Evolutionary conservation across 2,329 filamentous ascomycete species (phyloP).

Genomic region (Thelonectria olida): DNA sequence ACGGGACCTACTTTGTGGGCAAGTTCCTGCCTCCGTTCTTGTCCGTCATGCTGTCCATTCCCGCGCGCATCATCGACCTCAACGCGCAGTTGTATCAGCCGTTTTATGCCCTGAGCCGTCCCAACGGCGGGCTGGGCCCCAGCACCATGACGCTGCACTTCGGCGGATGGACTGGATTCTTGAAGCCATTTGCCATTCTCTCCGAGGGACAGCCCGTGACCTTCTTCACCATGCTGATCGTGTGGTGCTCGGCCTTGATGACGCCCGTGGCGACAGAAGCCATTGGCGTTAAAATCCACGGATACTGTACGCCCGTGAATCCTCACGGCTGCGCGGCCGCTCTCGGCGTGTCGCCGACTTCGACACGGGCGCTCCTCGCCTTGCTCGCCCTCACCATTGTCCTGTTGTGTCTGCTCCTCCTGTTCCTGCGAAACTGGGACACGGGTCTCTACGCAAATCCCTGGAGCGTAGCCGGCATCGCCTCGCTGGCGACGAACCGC

Average conservation of each 20-base stretch:
- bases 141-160: slow-evolving; percentile 57
- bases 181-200: slow-evolving; percentile 46
- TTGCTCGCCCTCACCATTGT: slow-evolving; percentile 31
- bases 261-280: slow-evolving; percentile 37
- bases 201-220: slow-evolving; percentile 40
- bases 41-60: slow-evolving; percentile 51
- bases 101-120: slow-evolving; percentile 54
- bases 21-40: slow-evolving; percentile 55
- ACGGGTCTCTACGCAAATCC: slow-evolving; percentile 42
- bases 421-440: slow-evolving; percentile 33
- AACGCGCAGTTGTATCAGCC: slow-evolving; percentile 56
- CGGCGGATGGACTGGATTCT: slow-evolving; percentile 46
- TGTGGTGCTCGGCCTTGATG: slow-evolving; percentile 34
- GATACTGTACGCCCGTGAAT: slow-evolving; percentile 31
- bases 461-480: slow-evolving; percentile 44
- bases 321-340: slow-evolving; percentile 35
- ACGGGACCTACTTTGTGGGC: slow-evolving; percentile 49
- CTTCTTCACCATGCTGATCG: slow-evolving; percentile 39
- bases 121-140: slow-evolving; percentile 49
- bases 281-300: slow-evolving; percentile 39
- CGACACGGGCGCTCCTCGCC: slow-evolving; percentile 30
- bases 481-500: slow-evolving; percentile 36
- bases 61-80: slow-evolving; percentile 54
- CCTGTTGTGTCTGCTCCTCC: slow-evolving; percentile 30
- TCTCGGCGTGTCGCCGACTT: slow-evolving; percentile 32